Evolutionary conservation across 2,329 filamentous ascomycete species (phyloP).

Genomic region (Fusarium subtropicale): DNA sequence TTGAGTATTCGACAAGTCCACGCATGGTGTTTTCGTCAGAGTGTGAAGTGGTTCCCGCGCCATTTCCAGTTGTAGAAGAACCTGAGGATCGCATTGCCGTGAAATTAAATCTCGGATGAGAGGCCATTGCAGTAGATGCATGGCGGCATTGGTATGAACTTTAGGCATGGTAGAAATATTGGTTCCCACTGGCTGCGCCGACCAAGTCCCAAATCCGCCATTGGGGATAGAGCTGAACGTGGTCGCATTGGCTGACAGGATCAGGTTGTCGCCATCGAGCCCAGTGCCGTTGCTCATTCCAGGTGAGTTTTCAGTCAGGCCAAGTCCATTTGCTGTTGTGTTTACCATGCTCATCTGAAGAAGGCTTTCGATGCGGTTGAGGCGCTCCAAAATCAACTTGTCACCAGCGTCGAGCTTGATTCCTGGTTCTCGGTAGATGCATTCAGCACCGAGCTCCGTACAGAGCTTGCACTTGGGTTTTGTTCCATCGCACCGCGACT

Average conservation of each 20-base stretch:
- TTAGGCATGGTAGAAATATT: slow-evolving; percentile 91
- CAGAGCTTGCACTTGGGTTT: slow-evolving; percentile 88
- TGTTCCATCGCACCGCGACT: slow-evolving; percentile 81
- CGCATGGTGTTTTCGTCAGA: slow-evolving; percentile 71
- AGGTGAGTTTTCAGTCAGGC: slow-evolving; percentile 71
- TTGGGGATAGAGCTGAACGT: slow-evolving; percentile 68
- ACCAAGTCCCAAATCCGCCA: slow-evolving; percentile 79
- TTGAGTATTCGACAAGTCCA: slow-evolving; percentile 79
- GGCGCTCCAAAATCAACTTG: slow-evolving; percentile 83
- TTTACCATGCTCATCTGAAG: slow-evolving; percentile 76
- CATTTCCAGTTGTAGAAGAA: slow-evolving; percentile 85
- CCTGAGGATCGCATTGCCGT: slow-evolving; percentile 81
- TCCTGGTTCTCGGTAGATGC: slow-evolving; percentile 85
- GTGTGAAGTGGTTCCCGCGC: slow-evolving; percentile 78
- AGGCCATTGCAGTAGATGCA: slow-evolving; percentile 84
- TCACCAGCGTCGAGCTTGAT: slow-evolving; percentile 90
- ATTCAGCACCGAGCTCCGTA: slow-evolving; percentile 83
- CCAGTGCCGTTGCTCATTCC: slow-evolving; percentile 73
- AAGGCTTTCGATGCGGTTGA: slow-evolving; percentile 81
- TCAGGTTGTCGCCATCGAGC: slow-evolving; percentile 66
- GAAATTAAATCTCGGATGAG: slow-evolving; percentile 82
- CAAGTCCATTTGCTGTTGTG: slow-evolving; percentile 62
- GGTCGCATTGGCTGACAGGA: slow-evolving; percentile 56
- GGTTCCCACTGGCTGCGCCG: slow-evolving; percentile 60
- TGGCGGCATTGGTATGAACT: slow-evolving; percentile 81